These are phyloP conservation scores for Mortierella polycephala DNA, from an alignment of 371 early-diverging fungal species.

Conservation along the genomic window DNA sequence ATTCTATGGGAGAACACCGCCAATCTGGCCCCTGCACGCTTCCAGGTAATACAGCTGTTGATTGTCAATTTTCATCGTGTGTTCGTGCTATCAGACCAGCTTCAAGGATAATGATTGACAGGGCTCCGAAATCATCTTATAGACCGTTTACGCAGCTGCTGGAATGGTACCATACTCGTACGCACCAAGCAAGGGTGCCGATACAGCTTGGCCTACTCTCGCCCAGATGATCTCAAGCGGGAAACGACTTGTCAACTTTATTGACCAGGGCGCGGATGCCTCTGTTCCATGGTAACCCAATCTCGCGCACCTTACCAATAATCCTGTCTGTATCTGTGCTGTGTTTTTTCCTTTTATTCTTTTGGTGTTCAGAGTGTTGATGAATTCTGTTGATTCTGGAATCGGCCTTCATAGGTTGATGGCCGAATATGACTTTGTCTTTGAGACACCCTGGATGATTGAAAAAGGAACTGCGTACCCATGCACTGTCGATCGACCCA, in stretches of 20 bases:
- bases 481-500: constrained; percentile 68
- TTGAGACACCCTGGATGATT: constrained; percentile 72
- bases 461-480: constrained; percentile 51
- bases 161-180: constrained; percentile 69
- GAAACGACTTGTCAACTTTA: constrained; percentile 75
- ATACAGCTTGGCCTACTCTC: constrained; percentile 78
- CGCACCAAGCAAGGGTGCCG: constrained; percentile 54
- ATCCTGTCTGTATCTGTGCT: neutral
- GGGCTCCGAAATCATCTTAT: neutral
- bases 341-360: neutral
- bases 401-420: constrained; percentile 43
- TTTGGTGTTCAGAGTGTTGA: neutral
- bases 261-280: constrained; percentile 66
- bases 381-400: neutral
- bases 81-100: no score
- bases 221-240: constrained; percentile 70
- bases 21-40: constrained; percentile 61
- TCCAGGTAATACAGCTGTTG: constrained; percentile 39
- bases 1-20: constrained; percentile 77
- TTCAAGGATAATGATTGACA: no score
- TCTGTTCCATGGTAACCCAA: constrained; percentile 66
- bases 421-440: constrained; percentile 64
- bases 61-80: no score
- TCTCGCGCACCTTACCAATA: neutral
- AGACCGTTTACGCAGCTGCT: constrained; percentile 65